These are phyloP conservation scores for Arachis monticola DNA, from an alignment of 331 rosid genomes.

Conservation along the genomic window DNA sequence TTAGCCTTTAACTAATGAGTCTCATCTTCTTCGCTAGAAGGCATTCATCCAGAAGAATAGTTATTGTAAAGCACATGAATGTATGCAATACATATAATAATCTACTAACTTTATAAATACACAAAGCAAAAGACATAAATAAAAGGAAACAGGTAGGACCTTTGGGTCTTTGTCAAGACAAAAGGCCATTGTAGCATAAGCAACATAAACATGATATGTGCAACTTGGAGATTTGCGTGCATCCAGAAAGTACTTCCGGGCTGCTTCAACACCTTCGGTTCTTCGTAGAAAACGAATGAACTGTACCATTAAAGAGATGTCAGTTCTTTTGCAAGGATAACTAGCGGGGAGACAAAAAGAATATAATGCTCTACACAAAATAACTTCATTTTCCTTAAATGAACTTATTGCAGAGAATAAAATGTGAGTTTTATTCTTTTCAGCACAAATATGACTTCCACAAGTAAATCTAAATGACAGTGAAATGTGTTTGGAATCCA, in stretches of 20 bases:
- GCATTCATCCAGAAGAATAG: constrained; percentile 4
- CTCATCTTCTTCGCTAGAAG: background rate
- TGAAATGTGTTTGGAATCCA: background rate
- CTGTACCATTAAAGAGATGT: constrained; percentile 64
- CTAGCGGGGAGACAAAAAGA: constrained; percentile 5
- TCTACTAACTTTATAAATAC: constrained; percentile 10
- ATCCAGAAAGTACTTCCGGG: constrained; percentile 91
- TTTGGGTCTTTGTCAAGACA: constrained; percentile 97
- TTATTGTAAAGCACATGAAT: constrained; percentile 10
- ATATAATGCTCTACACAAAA: constrained; percentile 8
- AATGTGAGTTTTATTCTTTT: background rate
- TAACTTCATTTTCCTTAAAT: constrained; percentile 18
- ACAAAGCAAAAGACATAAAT: constrained; percentile 1
- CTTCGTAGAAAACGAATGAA: constrained; percentile 91
- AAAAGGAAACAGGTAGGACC: constrained; percentile 54
- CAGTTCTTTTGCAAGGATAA: constrained; percentile 35
- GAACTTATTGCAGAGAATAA: background rate
- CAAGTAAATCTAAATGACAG: constrained; percentile 1
- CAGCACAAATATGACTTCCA: background rate
- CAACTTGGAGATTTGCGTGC: constrained; percentile 89
- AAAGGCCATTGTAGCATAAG: constrained; percentile 90
- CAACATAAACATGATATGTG: constrained; percentile 93
- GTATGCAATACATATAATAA: constrained; percentile 12
- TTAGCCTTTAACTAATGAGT: constrained; percentile 1
- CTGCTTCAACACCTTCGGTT: constrained; percentile 97